These are phyloP conservation scores for Lactarius deliciosus DNA, from an alignment of 768 basidiomycete genomes.

Conservation along the genomic window DNA sequence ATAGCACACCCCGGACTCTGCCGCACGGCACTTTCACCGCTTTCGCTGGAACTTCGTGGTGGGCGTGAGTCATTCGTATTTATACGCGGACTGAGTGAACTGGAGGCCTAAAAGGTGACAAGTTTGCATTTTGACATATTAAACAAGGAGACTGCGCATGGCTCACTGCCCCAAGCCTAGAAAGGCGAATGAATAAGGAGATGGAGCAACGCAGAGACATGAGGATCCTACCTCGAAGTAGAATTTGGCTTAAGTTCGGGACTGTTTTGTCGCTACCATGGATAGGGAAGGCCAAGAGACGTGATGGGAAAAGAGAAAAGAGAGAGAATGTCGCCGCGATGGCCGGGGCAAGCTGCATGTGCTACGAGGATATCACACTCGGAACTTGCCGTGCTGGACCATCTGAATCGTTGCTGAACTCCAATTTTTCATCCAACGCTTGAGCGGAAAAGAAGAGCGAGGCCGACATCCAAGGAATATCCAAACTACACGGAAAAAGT, in stretches of 20 bases:
- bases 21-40: constrained; percentile 9
- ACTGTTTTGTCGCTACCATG: constrained; percentile 26
- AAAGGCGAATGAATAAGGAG: constrained; percentile 23
- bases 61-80: constrained; percentile 11
- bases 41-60: constrained; percentile 18
- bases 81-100: constrained; percentile 8
- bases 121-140: constrained; percentile 21
- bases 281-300: constrained; percentile 1
- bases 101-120: constrained; percentile 8
- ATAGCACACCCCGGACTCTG: constrained; percentile 12
- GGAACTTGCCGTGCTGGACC: constrained; percentile 23
- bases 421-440: constrained; percentile 17
- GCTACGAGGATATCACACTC: constrained; percentile 13
- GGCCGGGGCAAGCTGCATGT: constrained; percentile 8
- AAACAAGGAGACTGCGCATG: constrained; percentile 22
- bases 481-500: constrained; percentile 21
- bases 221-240: constrained; percentile 22
- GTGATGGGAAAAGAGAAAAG: constrained; percentile 17
- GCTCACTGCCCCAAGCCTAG: constrained; percentile 22
- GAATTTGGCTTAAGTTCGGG: constrained; percentile 12
- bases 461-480: constrained; percentile 22
- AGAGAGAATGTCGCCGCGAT: constrained; percentile 9
- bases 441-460: constrained; percentile 16
- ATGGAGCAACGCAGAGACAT: constrained; percentile 12
- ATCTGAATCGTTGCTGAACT: constrained; percentile 16